These are phyloP conservation scores for Cenococcum geophilum DNA, from an alignment of 495 filamentous ascomycete genomes.

Conservation along the genomic window DNA sequence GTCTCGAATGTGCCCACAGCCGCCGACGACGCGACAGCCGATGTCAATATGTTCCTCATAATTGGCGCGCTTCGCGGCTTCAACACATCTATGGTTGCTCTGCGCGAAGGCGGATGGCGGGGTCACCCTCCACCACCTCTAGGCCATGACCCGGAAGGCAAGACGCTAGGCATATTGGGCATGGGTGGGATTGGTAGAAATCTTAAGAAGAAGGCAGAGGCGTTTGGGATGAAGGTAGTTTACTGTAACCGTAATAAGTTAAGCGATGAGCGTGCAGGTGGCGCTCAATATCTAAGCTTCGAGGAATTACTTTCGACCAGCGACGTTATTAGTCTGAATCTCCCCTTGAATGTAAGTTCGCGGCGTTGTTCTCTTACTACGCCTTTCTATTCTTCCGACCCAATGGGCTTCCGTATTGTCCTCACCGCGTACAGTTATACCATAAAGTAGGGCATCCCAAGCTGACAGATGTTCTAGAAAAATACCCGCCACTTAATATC, in stretches of 20 bases:
- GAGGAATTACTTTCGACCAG: conserved; percentile 58
- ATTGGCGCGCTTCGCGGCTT: conserved; percentile 70
- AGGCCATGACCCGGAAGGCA: conserved; percentile 59
- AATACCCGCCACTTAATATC: conserved; percentile 63
- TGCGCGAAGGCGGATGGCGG: conserved; percentile 56
- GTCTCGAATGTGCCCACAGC: conserved; percentile 78
- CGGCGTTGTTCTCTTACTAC: background rate
- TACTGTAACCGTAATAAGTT: conserved; percentile 61
- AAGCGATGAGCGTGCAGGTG: conserved; percentile 50
- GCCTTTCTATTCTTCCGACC: conserved; percentile 4
- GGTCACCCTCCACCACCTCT: conserved; percentile 45
- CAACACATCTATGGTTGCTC: conserved; percentile 53
- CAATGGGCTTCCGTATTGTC: background rate
- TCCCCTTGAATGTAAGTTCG: conserved; percentile 63
- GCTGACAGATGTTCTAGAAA: conserved; percentile 40
- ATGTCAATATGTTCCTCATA: conserved; percentile 69
- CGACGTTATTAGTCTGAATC: conserved; percentile 71
- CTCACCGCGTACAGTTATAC: background rate
- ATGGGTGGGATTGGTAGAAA: conserved; percentile 57
- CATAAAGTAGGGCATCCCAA: background rate
- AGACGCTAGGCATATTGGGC: conserved; percentile 55
- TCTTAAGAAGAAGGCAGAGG: conserved; percentile 57
- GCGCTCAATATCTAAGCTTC: conserved; percentile 62
- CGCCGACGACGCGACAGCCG: conserved; percentile 76
- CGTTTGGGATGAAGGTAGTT: conserved; percentile 57